These are phyloP conservation scores for Helminthosporium solani DNA, from an alignment of 2,329 filamentous ascomycete species.

Conservation along the genomic window DNA sequence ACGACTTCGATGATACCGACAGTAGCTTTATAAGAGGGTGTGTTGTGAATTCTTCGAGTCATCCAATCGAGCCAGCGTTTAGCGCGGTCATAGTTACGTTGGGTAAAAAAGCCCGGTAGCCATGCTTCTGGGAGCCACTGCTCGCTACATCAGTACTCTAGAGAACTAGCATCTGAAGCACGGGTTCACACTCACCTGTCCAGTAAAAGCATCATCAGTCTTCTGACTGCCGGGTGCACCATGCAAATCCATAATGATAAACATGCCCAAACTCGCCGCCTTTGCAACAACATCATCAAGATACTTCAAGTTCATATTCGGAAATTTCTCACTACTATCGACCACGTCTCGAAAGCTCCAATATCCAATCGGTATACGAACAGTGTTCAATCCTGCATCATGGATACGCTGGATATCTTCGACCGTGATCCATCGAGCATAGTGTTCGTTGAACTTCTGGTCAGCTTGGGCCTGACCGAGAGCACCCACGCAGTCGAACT, in stretches of 20 bases:
- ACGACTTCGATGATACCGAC: conserved; percentile 58
- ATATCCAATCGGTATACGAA: conserved; percentile 58
- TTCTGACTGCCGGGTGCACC: conserved; percentile 55
- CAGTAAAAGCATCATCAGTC: conserved; percentile 51
- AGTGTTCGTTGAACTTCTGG: conserved; percentile 52
- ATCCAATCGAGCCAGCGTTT: conserved; percentile 58
- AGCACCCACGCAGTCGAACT: conserved; percentile 56
- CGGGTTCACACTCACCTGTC: conserved; percentile 32
- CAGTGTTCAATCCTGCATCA: conserved; percentile 54
- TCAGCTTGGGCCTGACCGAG: conserved; percentile 52
- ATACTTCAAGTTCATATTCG: conserved; percentile 50
- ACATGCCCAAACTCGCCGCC: conserved; percentile 53
- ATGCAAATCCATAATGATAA: conserved; percentile 57
- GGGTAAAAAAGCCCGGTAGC: conserved; percentile 56
- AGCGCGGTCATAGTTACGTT: conserved; percentile 59
- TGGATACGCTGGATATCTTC: conserved; percentile 53
- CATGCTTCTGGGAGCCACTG: conserved; percentile 19
- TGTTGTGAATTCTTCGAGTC: conserved; percentile 53
- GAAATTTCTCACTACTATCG: conserved; percentile 53
- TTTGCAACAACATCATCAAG: conserved; percentile 51
- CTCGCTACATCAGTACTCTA: not conserved
- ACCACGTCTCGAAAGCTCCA: conserved; percentile 57
- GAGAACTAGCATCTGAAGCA: not conserved
- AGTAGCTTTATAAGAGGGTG: conserved; percentile 53
- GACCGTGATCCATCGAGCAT: conserved; percentile 52